These are phyloP conservation scores for Xanthoparmelia taractica DNA, from an alignment of 495 filamentous ascomycete species.

Conservation along the genomic window DNA sequence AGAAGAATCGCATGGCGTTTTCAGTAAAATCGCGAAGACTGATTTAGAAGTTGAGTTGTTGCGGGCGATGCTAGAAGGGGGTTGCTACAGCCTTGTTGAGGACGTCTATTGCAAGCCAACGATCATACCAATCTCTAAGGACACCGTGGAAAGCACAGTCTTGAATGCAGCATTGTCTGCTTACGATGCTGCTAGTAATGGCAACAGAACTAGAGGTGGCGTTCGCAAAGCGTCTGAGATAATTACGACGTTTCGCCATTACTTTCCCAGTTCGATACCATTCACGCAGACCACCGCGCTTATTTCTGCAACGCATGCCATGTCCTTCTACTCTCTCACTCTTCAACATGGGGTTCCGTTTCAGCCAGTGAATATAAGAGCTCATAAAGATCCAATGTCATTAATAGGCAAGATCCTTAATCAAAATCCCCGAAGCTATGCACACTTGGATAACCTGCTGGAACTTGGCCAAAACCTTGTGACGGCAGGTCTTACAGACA, in stretches of 20 bases:
- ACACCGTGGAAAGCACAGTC: constrained; percentile 56
- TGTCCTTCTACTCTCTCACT: constrained; percentile 82
- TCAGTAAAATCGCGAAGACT: constrained; percentile 56
- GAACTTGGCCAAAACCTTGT: constrained; percentile 70
- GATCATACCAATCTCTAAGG: constrained; percentile 40
- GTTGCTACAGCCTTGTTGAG: constrained; percentile 57
- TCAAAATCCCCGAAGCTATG: constrained; percentile 80
- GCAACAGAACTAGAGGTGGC: constrained; percentile 72
- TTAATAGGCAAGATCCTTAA: constrained; percentile 79
- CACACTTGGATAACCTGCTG: constrained; percentile 75
- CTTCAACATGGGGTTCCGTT: constrained; percentile 90
- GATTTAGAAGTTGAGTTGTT: constrained; percentile 68
- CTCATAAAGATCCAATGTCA: constrained; percentile 75
- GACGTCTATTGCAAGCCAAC: constrained; percentile 56
- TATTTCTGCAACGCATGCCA: constrained; percentile 73
- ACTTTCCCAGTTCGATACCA: constrained; percentile 49
- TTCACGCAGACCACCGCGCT: constrained; percentile 58
- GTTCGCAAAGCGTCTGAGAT: constrained; percentile 79
- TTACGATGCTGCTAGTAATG: constrained; percentile 88
- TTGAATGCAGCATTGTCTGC: constrained; percentile 59
- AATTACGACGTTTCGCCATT: constrained; percentile 61
- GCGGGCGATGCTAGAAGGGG: constrained; percentile 61
- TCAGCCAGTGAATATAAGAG: constrained; percentile 80
- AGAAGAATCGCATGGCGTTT: constrained; percentile 51
- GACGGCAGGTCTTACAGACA: constrained; percentile 51